Base-by-base conservation (phyloP, 2,329 filamentous ascomycete genomes). In the Parascedosporium putredinis region DNA sequence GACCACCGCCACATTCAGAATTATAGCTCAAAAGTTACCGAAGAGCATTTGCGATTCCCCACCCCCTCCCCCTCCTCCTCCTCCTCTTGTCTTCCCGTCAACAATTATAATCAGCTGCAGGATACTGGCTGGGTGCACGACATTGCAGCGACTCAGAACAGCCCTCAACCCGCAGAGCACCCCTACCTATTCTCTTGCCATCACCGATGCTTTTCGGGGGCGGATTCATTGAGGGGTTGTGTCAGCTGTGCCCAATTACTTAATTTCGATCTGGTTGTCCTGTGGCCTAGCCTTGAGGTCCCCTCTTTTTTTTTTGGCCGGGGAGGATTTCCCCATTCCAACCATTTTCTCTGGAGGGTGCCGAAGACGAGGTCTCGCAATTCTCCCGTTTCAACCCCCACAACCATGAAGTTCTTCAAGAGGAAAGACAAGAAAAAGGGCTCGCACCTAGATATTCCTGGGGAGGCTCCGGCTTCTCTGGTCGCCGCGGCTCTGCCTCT, bases 361-460 rank as follows among this genome's bases (percentile, higher is more conserved):
- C n/a, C n/a, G n/a, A n/a, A n/a, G 40, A 14, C 9, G 40, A 23
- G 18, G 22, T 16, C 23, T 22, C 10, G n/a, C 12, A 29, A 45
- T 2, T 18, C 27, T 23, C 18, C 16, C 48, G 14, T 40, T 36
- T 42, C 20, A 38, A 38, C 38, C 31, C 18, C 20, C 6, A 6
- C 43, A 40, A 47, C 44, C 33, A 56, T 56, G 54, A 52, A 52
- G 25, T 54, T 56, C 20, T 69, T 70, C 51, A 58, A 64, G 51
- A 62, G 62, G 46, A 67, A 66, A 53, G 61, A 54, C 33, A 55
- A 55, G 50, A 68, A 65, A 56, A 67, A 67, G 59, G 60, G 62
- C 53, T 55, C 55, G 46, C 57, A 60, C 49, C 53, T 58, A 49
- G 56, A 59, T n/a, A 50, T 64, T 43, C 62, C 64, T 10, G 52